Percentiles rank a stretch among this genome's conserved stretches.
These are phyloP conservation scores for Hanseniaspora pseudoguilliermondii DNA, from an alignment of 805 yeast species.

Conservation along the genomic window DNA sequence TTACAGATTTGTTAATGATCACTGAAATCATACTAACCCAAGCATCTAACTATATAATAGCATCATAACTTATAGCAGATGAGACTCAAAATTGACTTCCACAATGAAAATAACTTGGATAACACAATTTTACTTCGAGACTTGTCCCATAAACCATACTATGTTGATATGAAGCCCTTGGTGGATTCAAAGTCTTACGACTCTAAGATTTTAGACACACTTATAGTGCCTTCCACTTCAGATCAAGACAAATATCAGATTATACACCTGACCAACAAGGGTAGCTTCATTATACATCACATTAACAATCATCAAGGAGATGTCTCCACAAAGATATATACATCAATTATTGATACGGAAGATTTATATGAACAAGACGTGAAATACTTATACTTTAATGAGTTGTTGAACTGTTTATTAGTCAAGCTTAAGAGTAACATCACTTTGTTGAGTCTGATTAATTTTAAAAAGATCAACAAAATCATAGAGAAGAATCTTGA, in stretches of 20 bases:
- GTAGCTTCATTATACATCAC: neutral
- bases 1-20: too few relatives aligned
- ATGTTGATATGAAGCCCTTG: neutral
- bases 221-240: neutral
- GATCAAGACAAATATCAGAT: neutral
- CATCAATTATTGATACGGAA: neutral
- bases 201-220: neutral
- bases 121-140: neutral
- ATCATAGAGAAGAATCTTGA: constrained; percentile 3
- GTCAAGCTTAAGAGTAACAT: constrained; percentile 1
- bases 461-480: constrained; percentile 5
- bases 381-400: neutral
- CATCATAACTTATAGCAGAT: too few relatives aligned
- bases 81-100: neutral
- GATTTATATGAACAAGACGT: neutral
- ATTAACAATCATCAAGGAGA: neutral
- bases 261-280: neutral
- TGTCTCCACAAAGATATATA: neutral
- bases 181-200: neutral
- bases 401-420: neutral
- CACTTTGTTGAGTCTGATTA: neutral
- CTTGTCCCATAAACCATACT: neutral
- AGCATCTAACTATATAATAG: too few relatives aligned
- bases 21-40: too few relatives aligned
- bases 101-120: neutral